Evolutionary conservation across 1,284 basidiomycete species (phyloP), one percentile per base, ranked within the genome.

Genomic region (Ustilago trichophora): DNA sequence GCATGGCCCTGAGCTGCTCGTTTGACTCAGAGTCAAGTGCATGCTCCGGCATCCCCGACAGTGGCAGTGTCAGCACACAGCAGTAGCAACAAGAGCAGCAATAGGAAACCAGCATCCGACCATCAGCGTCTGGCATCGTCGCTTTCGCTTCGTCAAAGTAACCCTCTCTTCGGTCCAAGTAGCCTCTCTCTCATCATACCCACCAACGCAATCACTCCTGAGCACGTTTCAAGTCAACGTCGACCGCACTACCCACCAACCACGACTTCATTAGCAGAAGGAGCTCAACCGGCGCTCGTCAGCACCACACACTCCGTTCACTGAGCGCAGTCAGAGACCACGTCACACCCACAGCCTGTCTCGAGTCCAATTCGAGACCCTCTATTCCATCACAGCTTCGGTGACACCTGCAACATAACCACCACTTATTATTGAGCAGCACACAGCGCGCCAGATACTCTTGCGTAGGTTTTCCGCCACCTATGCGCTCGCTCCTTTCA

Each of bases 211-310:
- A n/a, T n/a, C n/a, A n/a, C n/a, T n/a, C n/a, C n/a, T n/a, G n/a
- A n/a, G n/a, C n/a, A n/a, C n/a, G n/a, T n/a, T n/a, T n/a, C n/a
- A n/a, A n/a, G n/a, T n/a, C n/a, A n/a, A n/a, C n/a, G n/a, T n/a
- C n/a, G n/a, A n/a, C n/a, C n/a, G n/a, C n/a, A 16, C 40, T 3
- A 42, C 29, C 42, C 42, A 44, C 42, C 42, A 24, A 33, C 31
- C 3, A 6, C 11, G 32, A 21, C 31, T 45, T 45, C 43, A 45
- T 45, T 32, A 43, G 41, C 18, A 21, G 5, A 18, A 31, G 4
- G 6, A 4, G 10, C 7, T 9, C 27, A 43, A 16, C 40, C 6
- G 15, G 21, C 37, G 37, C 37, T 40, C 22, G 13, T 25, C 12
- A 40, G 12, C 22, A 18, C 8, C 37, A 40, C 6, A 36, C 13